Evolutionary conservation across 257 asterid genomes (phyloP).

Genomic region (Solanum rostratum): DNA sequence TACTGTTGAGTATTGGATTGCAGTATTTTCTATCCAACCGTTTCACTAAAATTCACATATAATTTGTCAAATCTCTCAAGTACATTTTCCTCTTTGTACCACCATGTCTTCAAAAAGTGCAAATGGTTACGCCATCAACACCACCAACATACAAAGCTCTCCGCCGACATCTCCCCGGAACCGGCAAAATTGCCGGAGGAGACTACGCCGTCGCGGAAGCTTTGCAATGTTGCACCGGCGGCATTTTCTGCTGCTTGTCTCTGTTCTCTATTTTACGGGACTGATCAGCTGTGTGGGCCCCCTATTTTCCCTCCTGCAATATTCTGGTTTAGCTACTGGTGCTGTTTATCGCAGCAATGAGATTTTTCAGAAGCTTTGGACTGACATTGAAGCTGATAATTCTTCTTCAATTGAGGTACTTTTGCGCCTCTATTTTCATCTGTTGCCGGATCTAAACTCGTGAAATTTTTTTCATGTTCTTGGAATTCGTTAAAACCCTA

Average conservation of each 20-base stretch:
- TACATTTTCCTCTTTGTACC: background rate
- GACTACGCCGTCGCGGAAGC: constrained; percentile 9
- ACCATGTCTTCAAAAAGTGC: background rate
- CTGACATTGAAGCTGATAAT: constrained; percentile 53
- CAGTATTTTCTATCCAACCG: background rate
- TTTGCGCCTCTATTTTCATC: background rate
- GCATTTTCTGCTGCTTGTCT: background rate
- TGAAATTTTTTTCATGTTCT: background rate
- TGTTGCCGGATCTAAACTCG: background rate
- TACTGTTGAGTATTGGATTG: background rate
- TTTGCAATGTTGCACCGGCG: background rate
- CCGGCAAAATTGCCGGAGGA: constrained; percentile 5
- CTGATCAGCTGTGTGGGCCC: constrained; percentile 63
- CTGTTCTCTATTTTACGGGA: constrained; percentile 43
- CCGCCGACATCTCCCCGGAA: background rate
- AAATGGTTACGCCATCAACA: background rate
- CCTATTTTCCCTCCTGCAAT: constrained; percentile 40
- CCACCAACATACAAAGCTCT: background rate
- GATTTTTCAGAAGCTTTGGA: constrained; percentile 49
- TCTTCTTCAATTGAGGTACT: constrained; percentile 52
- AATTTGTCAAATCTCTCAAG: background rate
- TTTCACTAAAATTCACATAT: background rate
- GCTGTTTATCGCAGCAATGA: constrained; percentile 64
- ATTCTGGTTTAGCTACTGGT: constrained; percentile 20
- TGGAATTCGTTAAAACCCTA: background rate